These are phyloP conservation scores for Teunomyces barrocoloradensis DNA, from an alignment of 805 yeast genomes.

Conservation along the genomic window DNA sequence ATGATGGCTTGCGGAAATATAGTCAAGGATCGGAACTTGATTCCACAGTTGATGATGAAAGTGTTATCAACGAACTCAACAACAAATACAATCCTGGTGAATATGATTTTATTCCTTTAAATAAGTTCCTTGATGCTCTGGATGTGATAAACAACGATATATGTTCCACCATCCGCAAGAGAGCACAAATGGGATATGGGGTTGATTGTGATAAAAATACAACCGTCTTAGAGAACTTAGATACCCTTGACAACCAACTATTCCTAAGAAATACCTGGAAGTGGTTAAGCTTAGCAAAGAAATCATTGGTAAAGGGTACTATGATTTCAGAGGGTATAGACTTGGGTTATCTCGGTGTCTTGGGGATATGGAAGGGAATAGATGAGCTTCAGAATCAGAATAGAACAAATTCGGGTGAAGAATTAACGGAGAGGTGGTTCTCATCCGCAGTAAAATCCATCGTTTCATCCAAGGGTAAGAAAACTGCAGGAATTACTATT, in stretches of 20 bases:
- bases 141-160: constrained; percentile 68
- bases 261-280: constrained; percentile 78
- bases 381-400: constrained; percentile 47
- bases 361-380: constrained; percentile 84
- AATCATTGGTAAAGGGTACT: constrained; percentile 59
- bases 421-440: constrained; percentile 39
- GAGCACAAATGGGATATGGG: constrained; percentile 76
- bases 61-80: constrained; percentile 8
- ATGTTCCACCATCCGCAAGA: constrained; percentile 62
- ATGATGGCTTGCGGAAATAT: constrained; percentile 15
- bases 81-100: constrained; percentile 11
- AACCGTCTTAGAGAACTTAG: constrained; percentile 52
- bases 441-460: constrained; percentile 52
- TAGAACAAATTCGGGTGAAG: constrained; percentile 29
- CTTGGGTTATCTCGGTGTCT: constrained; percentile 82
- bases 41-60: constrained; percentile 32
- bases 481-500: constrained; percentile 45
- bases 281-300: constrained; percentile 77
- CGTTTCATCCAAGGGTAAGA: constrained; percentile 46
- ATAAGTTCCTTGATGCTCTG: constrained; percentile 28
- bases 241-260: constrained; percentile 49
- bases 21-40: constrained; percentile 19
- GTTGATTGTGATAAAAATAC: constrained; percentile 64
- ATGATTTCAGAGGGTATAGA: constrained; percentile 72
- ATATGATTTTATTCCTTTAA: constrained; percentile 25